phyloP scores from a whole-genome alignment of 78 protist species.

The Isochrysis galbana region DNA sequence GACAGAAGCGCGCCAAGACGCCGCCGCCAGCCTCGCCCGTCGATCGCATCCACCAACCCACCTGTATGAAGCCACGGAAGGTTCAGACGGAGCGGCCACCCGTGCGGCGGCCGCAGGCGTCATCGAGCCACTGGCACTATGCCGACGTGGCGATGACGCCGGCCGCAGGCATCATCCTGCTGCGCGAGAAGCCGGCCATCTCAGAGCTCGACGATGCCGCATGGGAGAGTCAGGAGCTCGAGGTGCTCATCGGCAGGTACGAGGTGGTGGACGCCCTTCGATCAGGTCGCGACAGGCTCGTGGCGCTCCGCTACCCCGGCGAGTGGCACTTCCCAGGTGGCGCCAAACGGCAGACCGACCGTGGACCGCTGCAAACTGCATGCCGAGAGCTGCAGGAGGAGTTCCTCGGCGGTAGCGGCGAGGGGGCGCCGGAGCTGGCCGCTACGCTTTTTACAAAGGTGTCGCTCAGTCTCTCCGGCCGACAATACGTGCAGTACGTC shows the following conservation, averaged over 20 bases:
- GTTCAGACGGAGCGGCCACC: too few relatives aligned
- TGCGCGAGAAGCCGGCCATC: neutral
- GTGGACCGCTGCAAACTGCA: neutral
- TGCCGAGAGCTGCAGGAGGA: constrained; percentile 22
- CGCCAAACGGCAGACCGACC: constrained; percentile 21
- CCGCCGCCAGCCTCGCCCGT: too few relatives aligned
- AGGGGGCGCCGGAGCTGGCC: neutral
- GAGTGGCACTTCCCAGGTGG: constrained; percentile 18
- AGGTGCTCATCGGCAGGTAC: constrained; percentile 11
- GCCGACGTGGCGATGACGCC: too few relatives aligned
- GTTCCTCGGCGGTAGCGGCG: neutral
- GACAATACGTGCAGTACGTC: neutral
- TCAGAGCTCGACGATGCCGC: neutral
- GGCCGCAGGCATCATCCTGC: neutral
- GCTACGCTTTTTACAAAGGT: neutral
- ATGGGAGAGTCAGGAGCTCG: neutral
- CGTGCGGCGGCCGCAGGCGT: too few relatives aligned
- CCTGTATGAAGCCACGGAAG: too few relatives aligned
- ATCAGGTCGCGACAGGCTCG: neutral
- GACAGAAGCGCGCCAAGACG: too few relatives aligned
- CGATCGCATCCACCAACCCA: too few relatives aligned
- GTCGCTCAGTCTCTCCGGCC: neutral
- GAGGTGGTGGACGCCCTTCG: neutral
- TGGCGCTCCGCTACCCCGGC: constrained; percentile 1
- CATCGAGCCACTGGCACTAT: too few relatives aligned